Percentiles rank a stretch among this genome's conserved stretches.
phyloP scores from a whole-genome alignment of 2,329 filamentous ascomycete species.

The Trichoderma afroharzianum region DNA sequence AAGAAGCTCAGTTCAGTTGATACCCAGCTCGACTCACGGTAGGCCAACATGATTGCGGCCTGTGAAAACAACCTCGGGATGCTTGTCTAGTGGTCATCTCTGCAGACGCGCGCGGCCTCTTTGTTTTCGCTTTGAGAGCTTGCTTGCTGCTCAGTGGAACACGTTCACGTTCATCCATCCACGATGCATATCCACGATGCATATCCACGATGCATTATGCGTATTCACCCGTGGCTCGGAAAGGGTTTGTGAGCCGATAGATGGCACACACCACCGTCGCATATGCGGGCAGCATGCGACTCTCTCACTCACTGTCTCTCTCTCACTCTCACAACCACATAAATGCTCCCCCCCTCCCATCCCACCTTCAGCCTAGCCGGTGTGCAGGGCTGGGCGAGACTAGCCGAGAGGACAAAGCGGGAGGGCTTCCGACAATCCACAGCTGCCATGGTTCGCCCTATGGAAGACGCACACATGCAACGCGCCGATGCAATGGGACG shows the following conservation, averaged over 20 bases:
- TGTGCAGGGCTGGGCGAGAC: constrained; percentile 3
- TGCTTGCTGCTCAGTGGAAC: background rate
- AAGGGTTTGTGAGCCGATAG: background rate
- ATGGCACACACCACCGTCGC: background rate
- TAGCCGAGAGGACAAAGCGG: constrained; percentile 5
- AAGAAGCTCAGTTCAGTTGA: background rate
- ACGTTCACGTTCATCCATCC: background rate
- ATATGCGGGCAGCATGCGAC: constrained; percentile 10
- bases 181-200: background rate
- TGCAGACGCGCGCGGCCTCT: background rate
- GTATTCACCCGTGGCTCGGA: background rate
- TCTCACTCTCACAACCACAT: background rate
- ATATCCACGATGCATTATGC: background rate
- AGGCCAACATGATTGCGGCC: background rate
- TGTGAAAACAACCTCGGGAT: background rate
- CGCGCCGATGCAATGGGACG: constrained; percentile 8
- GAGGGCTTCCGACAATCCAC: constrained; percentile 16
- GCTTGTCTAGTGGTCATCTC: background rate
- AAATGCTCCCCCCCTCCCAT: background rate
- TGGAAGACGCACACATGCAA: constrained; percentile 11
- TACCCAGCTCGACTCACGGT: background rate
- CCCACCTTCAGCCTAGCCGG: background rate
- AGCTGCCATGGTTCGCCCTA: constrained; percentile 11
- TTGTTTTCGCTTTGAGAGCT: background rate
- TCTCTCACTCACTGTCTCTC: background rate